These are phyloP conservation scores for Ophiocordyceps camponoti-saundersi DNA, from an alignment of 2,329 filamentous ascomycete genomes.

Conservation along the genomic window DNA sequence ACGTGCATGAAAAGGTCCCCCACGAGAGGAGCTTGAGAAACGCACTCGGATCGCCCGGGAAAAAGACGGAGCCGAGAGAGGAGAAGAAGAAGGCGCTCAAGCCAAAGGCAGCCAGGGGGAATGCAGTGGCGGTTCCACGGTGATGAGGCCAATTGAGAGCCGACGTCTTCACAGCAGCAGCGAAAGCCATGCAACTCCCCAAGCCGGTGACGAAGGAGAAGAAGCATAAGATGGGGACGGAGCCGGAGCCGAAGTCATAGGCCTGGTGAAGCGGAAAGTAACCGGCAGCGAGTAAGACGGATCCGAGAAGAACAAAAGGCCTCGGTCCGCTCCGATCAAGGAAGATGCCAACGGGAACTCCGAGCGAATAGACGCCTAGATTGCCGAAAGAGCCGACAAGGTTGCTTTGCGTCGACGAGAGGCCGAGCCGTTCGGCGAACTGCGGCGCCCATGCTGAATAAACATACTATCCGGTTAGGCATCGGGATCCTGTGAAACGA, in stretches of 20 bases:
- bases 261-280: conserved; percentile 77
- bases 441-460: conserved; percentile 97
- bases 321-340: conserved; percentile 71
- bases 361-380: conserved; percentile 83
- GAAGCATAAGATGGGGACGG: conserved; percentile 52
- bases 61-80: conserved; percentile 54
- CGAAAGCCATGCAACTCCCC: conserved; percentile 83
- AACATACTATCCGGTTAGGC: conserved; percentile 51
- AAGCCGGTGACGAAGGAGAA: conserved; percentile 76
- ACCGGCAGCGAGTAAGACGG: conserved; percentile 54
- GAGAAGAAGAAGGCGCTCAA: conserved; percentile 96
- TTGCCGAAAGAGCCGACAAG: conserved; percentile 76
- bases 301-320: conserved; percentile 59
- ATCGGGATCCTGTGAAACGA: background rate
- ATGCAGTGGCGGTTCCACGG: conserved; percentile 83
- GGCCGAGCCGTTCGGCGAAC: conserved; percentile 70
- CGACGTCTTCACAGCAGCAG: conserved; percentile 68
- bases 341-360: conserved; percentile 76
- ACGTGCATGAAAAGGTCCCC: conserved; percentile 61
- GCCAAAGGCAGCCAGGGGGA: conserved; percentile 83
- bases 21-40: conserved; percentile 67
- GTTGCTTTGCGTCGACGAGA: conserved; percentile 88
- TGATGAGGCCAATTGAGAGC: conserved; percentile 85
- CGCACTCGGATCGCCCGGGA: conserved; percentile 66
- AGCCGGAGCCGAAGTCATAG: conserved; percentile 49